Percentiles rank a stretch among this genome's conserved stretches.
phyloP scores from a whole-genome alignment of 106 monocot genomes.

The Phalaenopsis equestris region DNA sequence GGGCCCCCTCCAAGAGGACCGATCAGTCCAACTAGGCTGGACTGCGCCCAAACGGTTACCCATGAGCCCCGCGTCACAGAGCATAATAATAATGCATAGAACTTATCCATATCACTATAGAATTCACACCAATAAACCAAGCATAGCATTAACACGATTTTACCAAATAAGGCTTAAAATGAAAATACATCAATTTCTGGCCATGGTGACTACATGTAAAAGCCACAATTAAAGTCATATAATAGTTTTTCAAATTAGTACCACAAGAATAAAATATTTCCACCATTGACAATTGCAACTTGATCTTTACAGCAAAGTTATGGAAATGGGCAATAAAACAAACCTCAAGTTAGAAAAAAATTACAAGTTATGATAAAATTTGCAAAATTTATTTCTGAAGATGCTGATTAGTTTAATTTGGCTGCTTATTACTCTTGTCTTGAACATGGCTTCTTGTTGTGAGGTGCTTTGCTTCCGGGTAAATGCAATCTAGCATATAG shows the following conservation, averaged over 20 bases:
- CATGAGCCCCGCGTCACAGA: no score
- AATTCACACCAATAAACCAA: no score
- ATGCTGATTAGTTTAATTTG: no score
- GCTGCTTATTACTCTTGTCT: no score
- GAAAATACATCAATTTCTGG: not conserved
- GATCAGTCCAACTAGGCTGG: no score
- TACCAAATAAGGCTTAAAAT: not conserved
- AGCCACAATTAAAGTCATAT: no score
- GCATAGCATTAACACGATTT: no score
- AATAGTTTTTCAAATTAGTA: not conserved
- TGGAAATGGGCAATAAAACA: not conserved
- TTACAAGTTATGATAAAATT: not conserved
- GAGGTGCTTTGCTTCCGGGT: slow-evolving; percentile 5
- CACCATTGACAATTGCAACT: not conserved
- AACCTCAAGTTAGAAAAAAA: not conserved
- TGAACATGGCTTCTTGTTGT: not conserved
- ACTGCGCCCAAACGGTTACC: no score
- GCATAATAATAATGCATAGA: no score
- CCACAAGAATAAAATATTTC: not conserved
- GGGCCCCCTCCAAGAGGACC: no score
- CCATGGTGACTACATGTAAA: no score
- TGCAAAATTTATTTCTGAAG: not conserved
- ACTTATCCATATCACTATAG: no score
- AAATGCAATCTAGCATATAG: slow-evolving; percentile 19
- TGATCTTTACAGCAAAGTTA: not conserved